Conservation (phyloP, 1,139 yeast genomes). For the Taphrina communis region DNA sequence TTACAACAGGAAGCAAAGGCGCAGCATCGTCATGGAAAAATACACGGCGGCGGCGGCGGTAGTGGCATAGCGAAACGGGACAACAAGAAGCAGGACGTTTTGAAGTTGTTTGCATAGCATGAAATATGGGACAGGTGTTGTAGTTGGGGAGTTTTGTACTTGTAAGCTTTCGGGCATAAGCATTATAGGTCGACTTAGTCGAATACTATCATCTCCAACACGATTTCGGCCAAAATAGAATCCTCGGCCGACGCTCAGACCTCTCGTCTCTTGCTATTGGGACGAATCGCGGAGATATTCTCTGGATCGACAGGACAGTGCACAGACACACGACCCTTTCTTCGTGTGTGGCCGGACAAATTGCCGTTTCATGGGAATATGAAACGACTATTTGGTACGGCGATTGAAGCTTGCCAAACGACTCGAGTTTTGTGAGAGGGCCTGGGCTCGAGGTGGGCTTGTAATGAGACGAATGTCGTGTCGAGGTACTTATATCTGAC, state of each 20-base stretch:
- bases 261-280: no score
- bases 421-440: neutral
- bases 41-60: neutral
- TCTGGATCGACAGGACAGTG: no score
- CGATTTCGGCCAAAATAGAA: no score
- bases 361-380: neutral
- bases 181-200: no score
- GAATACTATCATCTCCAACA: no score
- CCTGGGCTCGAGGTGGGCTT: no score
- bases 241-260: no score
- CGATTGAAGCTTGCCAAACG: neutral
- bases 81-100: constrained; percentile 13
- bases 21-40: neutral
- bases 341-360: neutral
- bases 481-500: constrained; percentile 1
- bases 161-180: no score
- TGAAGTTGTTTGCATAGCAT: constrained; percentile 25
- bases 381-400: neutral
- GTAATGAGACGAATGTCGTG: neutral
- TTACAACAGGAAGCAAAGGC: neutral
- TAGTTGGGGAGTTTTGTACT: no score
- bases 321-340: no score
- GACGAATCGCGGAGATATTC: no score
- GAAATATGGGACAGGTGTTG: no score
- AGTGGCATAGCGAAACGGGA: constrained; percentile 1